Evolutionary conservation across 495 filamentous ascomycete genomes (phyloP).

Genomic region (Penicillium nucicola): DNA sequence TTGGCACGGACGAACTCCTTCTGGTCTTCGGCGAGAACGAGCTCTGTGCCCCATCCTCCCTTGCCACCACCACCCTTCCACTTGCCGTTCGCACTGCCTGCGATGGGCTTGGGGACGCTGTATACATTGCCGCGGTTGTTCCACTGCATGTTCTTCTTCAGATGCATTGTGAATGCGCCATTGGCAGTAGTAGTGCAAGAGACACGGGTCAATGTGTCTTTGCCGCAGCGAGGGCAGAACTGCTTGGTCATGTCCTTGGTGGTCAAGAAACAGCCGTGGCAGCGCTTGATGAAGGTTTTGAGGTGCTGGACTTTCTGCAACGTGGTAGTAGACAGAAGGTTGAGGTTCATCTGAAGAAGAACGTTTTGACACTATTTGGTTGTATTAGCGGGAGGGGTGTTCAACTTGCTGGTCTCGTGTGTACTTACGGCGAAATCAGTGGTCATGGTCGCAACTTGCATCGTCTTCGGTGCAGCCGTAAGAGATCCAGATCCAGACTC

Average conservation of each 20-base stretch:
- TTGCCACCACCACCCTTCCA: conserved; percentile 73
- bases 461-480: conserved; percentile 54
- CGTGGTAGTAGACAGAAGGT: conserved; percentile 71
- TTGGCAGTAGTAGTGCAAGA: conserved; percentile 76
- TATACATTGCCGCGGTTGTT: conserved; percentile 88
- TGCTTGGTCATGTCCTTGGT: conserved; percentile 84
- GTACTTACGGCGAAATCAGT: conserved; percentile 82
- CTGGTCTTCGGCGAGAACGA: conserved; percentile 92
- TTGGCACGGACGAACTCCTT: conserved; percentile 78
- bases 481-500: conserved; percentile 45
- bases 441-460: conserved; percentile 84
- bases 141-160: conserved; percentile 96
- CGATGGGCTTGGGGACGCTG: conserved; percentile 87
- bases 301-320: conserved; percentile 74
- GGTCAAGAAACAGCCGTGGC: conserved; percentile 88
- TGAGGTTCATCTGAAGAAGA: conserved; percentile 87
- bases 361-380: conserved; percentile 71
- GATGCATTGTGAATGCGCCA: conserved; percentile 80
- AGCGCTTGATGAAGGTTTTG: conserved; percentile 84
- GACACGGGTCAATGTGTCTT: conserved; percentile 79
- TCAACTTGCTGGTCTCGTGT: background rate
- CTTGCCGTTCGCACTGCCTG: conserved; percentile 76
- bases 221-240: conserved; percentile 90
- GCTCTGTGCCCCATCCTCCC: conserved; percentile 74
- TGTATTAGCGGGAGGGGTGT: conserved; percentile 8